phyloP scores from a whole-genome alignment of 1,284 basidiomycete genomes.

The Sparassis latifolia region DNA sequence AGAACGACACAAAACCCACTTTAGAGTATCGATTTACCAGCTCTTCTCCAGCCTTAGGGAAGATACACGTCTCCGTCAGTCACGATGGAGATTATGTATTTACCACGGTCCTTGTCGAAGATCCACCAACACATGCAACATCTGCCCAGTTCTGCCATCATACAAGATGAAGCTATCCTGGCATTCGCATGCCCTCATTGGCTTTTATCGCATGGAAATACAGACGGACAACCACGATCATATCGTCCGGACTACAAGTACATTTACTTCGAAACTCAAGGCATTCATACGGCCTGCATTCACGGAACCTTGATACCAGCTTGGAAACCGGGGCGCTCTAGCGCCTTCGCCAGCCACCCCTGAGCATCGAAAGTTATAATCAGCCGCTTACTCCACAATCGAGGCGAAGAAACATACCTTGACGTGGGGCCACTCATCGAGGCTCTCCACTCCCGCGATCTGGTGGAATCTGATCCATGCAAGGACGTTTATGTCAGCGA shows the following conservation, averaged over 20 bases:
- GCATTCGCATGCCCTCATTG: too few species aligned
- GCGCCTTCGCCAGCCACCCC: conserved; percentile 21
- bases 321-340: conserved; percentile 18
- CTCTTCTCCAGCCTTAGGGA: conserved; percentile 20
- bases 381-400: background rate
- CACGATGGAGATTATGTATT: conserved; percentile 85
- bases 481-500: conserved; percentile 60
- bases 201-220: too few species aligned
- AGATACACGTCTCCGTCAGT: conserved; percentile 64
- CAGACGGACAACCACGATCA: too few species aligned
- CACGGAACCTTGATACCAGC: conserved; percentile 20
- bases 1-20: conserved; percentile 39
- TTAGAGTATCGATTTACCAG: conserved; percentile 37
- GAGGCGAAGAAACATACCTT: conserved; percentile 17
- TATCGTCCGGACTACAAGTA: background rate
- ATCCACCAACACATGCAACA: background rate
- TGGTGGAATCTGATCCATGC: conserved; percentile 43
- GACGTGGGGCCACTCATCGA: conserved; percentile 31
- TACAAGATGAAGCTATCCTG: too few species aligned
- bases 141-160: too few species aligned
- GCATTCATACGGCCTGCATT: background rate
- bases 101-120: conserved; percentile 66
- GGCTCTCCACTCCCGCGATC: conserved; percentile 42
- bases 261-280: background rate
- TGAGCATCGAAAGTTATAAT: conserved; percentile 1